Evolutionary conservation across 495 filamentous ascomycete genomes (phyloP).

Genomic region (Aspergillus ellipticus): DNA sequence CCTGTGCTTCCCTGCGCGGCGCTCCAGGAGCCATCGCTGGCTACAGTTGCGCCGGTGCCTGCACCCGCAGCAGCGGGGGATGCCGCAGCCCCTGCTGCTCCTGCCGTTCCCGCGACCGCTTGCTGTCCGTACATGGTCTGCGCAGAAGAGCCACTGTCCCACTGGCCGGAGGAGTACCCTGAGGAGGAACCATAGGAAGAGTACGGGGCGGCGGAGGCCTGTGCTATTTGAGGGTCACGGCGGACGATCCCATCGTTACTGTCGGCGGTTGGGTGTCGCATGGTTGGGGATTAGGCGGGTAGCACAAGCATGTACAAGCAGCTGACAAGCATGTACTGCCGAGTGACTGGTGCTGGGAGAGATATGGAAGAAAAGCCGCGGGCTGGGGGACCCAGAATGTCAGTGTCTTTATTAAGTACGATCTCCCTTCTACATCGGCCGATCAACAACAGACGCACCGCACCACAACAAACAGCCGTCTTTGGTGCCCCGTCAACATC

Average conservation of each 20-base stretch:
- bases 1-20: not conserved
- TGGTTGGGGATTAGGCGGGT: not conserved
- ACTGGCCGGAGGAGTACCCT: not conserved
- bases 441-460: not conserved
- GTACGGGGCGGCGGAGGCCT: not conserved
- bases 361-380: not conserved
- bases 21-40: not conserved
- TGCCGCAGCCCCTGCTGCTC: not conserved
- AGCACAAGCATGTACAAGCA: not conserved
- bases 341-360: not conserved
- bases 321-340: not conserved
- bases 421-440: not conserved
- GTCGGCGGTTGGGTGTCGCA: not conserved
- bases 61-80: not conserved
- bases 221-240: not conserved
- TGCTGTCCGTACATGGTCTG: not conserved
- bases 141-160: not conserved
- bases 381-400: not conserved
- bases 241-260: not conserved
- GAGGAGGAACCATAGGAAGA: not conserved
- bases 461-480: not conserved
- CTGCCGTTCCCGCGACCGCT: not conserved
- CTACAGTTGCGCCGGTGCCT: not conserved
- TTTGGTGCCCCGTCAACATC: not conserved
- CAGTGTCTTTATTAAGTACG: not conserved